A percentile compares a stretch with the other conserved stretches of the same genome.
phyloP scores from a whole-genome alignment of 108 stramenopile genomes.

The Chaetoceros muelleri region DNA sequence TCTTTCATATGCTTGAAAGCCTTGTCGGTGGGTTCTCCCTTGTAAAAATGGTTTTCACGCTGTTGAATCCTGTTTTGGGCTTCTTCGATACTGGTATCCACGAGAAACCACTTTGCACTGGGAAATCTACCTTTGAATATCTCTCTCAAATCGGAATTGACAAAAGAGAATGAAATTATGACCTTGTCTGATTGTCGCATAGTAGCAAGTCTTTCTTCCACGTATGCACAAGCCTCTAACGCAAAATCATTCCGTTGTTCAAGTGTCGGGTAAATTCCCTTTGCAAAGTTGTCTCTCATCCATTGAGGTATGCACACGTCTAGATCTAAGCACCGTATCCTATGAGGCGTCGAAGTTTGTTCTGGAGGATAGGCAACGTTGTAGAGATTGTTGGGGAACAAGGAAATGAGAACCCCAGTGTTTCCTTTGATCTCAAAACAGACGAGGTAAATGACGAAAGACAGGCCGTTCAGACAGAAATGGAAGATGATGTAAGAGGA shows the following conservation, averaged over 20 bases:
- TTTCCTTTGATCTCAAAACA: too few relatives aligned
- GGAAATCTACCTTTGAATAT: slow-evolving; percentile 39
- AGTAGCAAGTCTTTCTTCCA: slow-evolving; percentile 4
- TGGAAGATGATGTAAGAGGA: too few relatives aligned
- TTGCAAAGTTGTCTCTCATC: slow-evolving; percentile 63
- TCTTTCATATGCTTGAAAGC: neutral
- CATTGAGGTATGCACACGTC: slow-evolving; percentile 64
- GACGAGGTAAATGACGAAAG: too few relatives aligned
- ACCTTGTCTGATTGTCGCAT: neutral
- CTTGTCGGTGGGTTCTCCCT: slow-evolving; percentile 11
- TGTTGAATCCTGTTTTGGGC: slow-evolving; percentile 33
- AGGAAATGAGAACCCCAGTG: too few relatives aligned
- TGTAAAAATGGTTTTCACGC: slow-evolving; percentile 63
- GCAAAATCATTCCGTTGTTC: slow-evolving; percentile 41
- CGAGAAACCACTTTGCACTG: slow-evolving; percentile 35
- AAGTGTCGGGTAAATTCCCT: slow-evolving; percentile 53
- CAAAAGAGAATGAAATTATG: slow-evolving; percentile 52
- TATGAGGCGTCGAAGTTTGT: too few relatives aligned
- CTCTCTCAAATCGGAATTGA: slow-evolving; percentile 48
- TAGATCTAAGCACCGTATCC: slow-evolving; percentile 32
- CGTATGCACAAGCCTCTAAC: slow-evolving; percentile 29
- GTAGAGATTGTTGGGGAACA: too few relatives aligned
- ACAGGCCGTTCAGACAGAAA: too few relatives aligned
- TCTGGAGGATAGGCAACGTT: too few relatives aligned
- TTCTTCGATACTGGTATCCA: slow-evolving; percentile 37